These are phyloP conservation scores for Nemophila menziesii DNA, from an alignment of 257 asterid genomes.

Conservation along the genomic window DNA sequence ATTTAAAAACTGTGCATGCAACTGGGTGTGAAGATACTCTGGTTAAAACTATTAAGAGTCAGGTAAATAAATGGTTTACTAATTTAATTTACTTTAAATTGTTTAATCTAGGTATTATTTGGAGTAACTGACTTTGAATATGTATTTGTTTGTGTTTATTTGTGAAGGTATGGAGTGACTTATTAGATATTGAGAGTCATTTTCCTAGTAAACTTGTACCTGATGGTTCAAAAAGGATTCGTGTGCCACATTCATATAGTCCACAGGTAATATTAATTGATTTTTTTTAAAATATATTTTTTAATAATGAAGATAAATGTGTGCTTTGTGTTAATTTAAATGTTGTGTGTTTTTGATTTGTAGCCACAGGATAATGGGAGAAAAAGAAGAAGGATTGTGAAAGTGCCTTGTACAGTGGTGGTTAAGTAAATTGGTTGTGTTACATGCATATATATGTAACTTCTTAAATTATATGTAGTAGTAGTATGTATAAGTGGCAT, in stretches of 20 bases:
- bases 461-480: not conserved
- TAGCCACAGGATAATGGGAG: slow-evolving; percentile 43
- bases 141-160: not conserved
- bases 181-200: slow-evolving; percentile 23
- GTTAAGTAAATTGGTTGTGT: slow-evolving; percentile 13
- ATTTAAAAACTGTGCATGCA: slow-evolving; percentile 21
- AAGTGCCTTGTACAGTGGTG: slow-evolving; percentile 49
- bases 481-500: no score
- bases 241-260: slow-evolving; percentile 37
- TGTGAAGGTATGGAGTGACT: slow-evolving; percentile 38
- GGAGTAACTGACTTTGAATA: no score
- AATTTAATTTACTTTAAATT: no score
- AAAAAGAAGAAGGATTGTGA: slow-evolving; percentile 29
- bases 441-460: not conserved
- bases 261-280: slow-evolving; percentile 42
- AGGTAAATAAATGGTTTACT: slow-evolving; percentile 9
- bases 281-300: not conserved
- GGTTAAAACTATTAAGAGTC: slow-evolving; percentile 15
- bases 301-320: no score
- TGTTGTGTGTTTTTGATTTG: slow-evolving; percentile 4
- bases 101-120: not conserved
- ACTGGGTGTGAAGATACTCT: slow-evolving; percentile 9
- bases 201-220: slow-evolving; percentile 62
- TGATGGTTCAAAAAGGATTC: slow-evolving; percentile 91
- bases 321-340: not conserved